Conservation (phyloP, 768 basidiomycete species). For the Amanita rubescens region DNA sequence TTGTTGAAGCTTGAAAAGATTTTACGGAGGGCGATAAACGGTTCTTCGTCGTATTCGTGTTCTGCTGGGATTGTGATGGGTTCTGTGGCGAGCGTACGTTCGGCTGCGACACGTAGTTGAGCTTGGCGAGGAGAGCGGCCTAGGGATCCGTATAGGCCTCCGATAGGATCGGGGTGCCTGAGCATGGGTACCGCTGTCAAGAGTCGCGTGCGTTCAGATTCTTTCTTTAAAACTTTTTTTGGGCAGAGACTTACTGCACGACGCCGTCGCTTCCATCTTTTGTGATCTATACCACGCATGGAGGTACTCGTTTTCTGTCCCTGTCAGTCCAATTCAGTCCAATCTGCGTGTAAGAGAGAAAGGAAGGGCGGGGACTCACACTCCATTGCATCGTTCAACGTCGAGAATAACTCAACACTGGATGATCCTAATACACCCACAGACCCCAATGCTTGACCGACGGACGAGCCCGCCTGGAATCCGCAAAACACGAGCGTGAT, state of each 20-base stretch:
- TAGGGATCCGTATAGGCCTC: conserved; percentile 33
- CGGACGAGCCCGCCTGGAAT: conserved; percentile 46
- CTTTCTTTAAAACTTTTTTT: background rate
- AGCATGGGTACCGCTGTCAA: conserved; percentile 38
- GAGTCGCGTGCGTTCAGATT: conserved; percentile 34
- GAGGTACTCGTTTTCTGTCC: conserved; percentile 94
- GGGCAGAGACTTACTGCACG: conserved; percentile 40
- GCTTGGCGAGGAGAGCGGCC: conserved; percentile 59
- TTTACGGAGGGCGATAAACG: conserved; percentile 66
- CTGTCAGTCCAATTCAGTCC: conserved; percentile 20
- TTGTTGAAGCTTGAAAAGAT: conserved; percentile 70
- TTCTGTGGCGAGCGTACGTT: conserved; percentile 48
- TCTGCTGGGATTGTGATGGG: conserved; percentile 10
- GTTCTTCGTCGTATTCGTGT: conserved; percentile 40
- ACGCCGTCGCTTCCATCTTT: conserved; percentile 43
- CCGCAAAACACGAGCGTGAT: conserved; percentile 90
- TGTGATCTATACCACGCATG: conserved; percentile 69
- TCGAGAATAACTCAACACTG: conserved; percentile 75
- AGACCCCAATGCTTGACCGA: conserved; percentile 66
- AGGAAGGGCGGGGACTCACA: conserved; percentile 42
- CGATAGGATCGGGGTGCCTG: background rate
- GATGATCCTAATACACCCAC: conserved; percentile 76
- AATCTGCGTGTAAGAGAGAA: background rate
- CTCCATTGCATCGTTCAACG: conserved; percentile 87
- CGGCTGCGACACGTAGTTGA: conserved; percentile 69